phyloP scores from a whole-genome alignment of 257 asterid species.

The Schizonepeta tenuifolia region DNA sequence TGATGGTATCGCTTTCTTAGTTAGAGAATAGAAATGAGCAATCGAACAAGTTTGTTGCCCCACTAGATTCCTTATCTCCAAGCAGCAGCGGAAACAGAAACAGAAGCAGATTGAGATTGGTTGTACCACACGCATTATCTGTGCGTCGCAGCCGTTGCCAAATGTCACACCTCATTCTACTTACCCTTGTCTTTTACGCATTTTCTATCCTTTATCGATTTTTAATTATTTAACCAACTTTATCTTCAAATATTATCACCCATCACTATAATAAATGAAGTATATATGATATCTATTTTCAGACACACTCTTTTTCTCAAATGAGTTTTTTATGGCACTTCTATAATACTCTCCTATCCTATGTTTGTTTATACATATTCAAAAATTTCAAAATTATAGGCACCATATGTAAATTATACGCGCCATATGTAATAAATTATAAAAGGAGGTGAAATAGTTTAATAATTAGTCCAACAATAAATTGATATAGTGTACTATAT shows the following conservation, averaged over 20 bases:
- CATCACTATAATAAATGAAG: background rate
- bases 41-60: slow-evolving; percentile 10
- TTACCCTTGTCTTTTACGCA: slow-evolving; percentile 1
- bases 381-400: no score
- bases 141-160: slow-evolving; percentile 32
- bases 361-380: no score
- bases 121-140: slow-evolving; percentile 44
- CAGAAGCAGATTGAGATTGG: slow-evolving; percentile 25
- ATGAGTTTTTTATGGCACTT: no score
- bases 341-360: no score
- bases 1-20: slow-evolving; percentile 27
- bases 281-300: no score
- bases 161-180: slow-evolving; percentile 19
- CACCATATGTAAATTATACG: no score
- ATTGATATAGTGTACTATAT: no score
- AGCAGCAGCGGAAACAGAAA: background rate
- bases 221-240: background rate
- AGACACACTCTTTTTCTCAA: no score
- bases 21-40: slow-evolving; percentile 23
- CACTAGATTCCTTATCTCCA: slow-evolving; percentile 49
- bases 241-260: background rate
- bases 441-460: no score
- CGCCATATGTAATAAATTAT: no score
- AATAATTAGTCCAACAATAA: no score
- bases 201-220: slow-evolving; percentile 6